These are phyloP conservation scores for Ascochyta clinopodiicola DNA, from an alignment of 2,329 filamentous ascomycete genomes.

Conservation along the genomic window DNA sequence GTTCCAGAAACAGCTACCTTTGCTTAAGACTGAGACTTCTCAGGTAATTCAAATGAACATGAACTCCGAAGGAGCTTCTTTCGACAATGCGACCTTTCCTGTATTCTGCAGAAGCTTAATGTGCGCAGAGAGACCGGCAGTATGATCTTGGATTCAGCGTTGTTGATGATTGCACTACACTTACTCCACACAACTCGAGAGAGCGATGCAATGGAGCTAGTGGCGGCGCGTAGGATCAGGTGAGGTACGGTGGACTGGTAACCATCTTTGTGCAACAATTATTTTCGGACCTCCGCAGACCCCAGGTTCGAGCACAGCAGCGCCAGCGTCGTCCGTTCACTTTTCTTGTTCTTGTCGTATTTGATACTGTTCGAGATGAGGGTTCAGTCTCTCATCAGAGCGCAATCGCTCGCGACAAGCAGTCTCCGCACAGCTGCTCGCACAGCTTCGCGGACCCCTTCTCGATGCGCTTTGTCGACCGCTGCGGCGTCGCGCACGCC, in stretches of 20 bases:
- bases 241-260: conserved; percentile 16
- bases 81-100: no score
- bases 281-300: conserved; percentile 31
- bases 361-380: conserved; percentile 37
- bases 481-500: conserved; percentile 36
- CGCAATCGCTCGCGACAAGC: conserved; percentile 40
- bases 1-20: no score
- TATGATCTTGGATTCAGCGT: no score
- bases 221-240: conserved; percentile 19
- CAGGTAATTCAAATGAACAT: no score
- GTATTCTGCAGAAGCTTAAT: no score
- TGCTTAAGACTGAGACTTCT: no score
- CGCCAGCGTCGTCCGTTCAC: conserved; percentile 36
- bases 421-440: conserved; percentile 39
- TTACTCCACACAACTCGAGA: not conserved
- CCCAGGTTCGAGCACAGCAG: conserved; percentile 26
- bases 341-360: conserved; percentile 21
- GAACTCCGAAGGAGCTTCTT: no score
- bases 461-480: conserved; percentile 45
- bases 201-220: not conserved
- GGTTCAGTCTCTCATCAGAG: conserved; percentile 42
- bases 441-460: conserved; percentile 29
- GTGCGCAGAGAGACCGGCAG: no score
- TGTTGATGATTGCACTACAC: no score
- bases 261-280: conserved; percentile 33